Base-by-base conservation (phyloP, 139 green algal genomes). In the Medakamo hakoo region DNA sequence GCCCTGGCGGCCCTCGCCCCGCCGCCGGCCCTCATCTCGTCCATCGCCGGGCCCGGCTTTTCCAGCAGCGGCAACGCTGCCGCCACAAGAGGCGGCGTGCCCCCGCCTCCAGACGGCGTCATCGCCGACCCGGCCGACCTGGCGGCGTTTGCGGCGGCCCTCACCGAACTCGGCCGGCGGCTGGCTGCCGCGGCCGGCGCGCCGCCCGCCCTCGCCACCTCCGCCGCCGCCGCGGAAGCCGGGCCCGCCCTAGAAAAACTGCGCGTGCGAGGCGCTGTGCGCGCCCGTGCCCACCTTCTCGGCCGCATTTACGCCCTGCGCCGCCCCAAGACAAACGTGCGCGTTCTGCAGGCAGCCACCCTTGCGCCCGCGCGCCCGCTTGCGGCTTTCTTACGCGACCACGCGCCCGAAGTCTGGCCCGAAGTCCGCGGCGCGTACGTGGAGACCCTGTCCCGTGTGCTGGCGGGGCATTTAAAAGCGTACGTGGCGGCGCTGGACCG, bases 401-500 rank as follows among this genome's bases (percentile, higher is more conserved):
- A 52, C 40, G 40, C 40, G 40, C 40, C 40, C 40, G 40, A 9
- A 16, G 9, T 52, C 9, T 9, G 9, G 40, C 9, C 40, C 40
- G 40, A 83, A 74, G 77, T 96, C 23, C 73, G 81, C 21, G 59
- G 30, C 4, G 76, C 86, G 25, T 96, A 98, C 68, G 71, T 92
- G 26, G 70, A 79, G 19, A 83, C 85, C 23, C 78, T 97, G 40
- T 83, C 78, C 23, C 61, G 68, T 23, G 86, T 96, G 58, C 75
- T 95, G 49, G 72, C 86, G 1, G 69, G 79, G 14, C 84, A 97
- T 70, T 94, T 97, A 72, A 69, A 76, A 24, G 83, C 78, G 29
- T 97, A 97, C 82, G 86, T 93, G 31, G 60, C 62, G 4, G 72
- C 78, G 23, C 76, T 97, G 65, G 86, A 94, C 60, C 62, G 70